Base-by-base conservation (phyloP, 1,139 yeast genomes). In the Candida pseudocylindracea region DNA sequence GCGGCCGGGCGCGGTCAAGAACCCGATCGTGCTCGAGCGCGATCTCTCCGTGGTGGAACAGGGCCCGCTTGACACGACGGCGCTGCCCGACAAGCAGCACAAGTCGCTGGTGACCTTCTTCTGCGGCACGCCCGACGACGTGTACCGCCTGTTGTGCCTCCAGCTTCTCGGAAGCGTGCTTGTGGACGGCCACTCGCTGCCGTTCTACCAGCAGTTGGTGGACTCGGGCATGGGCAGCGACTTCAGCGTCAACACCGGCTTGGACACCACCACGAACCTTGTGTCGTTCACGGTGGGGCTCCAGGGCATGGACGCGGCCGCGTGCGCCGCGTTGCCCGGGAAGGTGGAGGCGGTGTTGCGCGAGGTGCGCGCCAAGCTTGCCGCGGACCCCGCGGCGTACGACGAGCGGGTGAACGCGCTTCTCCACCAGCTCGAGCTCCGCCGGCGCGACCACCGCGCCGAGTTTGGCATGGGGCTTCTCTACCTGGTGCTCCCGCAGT, bases 171-270 rank as follows among this genome's bases (percentile, higher is more conserved):
- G 79, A 20, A 67, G 73, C 12, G 55, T 91, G 36, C 56, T 91
- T 29, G 67, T 78, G 42, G 95, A 81, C 48, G 96, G 98, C 1
- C 96, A 85, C 45, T 75, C 88, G 10, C 76, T 96, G 9, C 88
- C 93, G 7, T 61, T 88, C 35, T 80, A 85, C 50, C 81, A 83
- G 50, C 69, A 69, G 20, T 58, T 88, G 36, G 76, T 88, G 37
- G 98, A 88, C 49, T 55, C 75, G 8, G 92, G 91, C 2, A 51
- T 72, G 31, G 96, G 92, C 30, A 71, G 79, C 32, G 96, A 88
- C 42, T 88, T 75, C 49, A 60, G 91, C 1, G 79, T 85, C 7
- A 91, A 91, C 45, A 61, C 93, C 0, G 98, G 98, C 1, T 58
- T 81, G 33, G 96, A 88, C 38, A 63, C 79, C 2, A 72, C 83